Evolutionary conservation across 805 yeast species (phyloP).

Genomic region (Lachancea mirantina): DNA sequence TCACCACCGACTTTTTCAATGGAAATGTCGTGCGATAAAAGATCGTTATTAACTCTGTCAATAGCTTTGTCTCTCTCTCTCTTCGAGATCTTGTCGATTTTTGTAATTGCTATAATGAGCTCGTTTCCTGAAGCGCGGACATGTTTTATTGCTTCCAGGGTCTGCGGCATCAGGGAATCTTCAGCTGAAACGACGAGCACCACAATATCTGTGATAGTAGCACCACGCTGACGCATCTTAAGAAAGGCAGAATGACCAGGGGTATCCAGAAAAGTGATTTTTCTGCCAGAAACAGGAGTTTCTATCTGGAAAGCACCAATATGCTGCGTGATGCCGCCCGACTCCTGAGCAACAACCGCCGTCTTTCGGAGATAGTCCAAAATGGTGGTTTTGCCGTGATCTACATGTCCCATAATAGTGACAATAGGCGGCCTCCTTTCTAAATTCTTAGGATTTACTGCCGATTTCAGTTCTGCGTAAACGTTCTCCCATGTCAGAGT

Average conservation of each 20-base stretch:
- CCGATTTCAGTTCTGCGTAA: constrained; percentile 52
- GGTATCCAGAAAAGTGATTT: constrained; percentile 87
- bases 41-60: constrained; percentile 69
- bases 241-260: constrained; percentile 98
- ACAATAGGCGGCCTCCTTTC: constrained; percentile 86
- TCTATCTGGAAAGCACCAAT: constrained; percentile 92
- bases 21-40: constrained; percentile 69
- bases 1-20: constrained; percentile 95
- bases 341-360: constrained; percentile 74
- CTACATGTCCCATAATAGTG: constrained; percentile 98
- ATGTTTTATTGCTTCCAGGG: constrained; percentile 90
- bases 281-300: constrained; percentile 66
- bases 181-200: constrained; percentile 93
- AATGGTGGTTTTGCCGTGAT: constrained; percentile 95
- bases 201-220: constrained; percentile 86
- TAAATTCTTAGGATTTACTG: constrained; percentile 40
- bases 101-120: constrained; percentile 85
- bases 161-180: constrained; percentile 97
- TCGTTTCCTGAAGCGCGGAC: constrained; percentile 49
- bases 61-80: constrained; percentile 49
- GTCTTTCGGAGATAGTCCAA: constrained; percentile 82
- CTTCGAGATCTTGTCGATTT: constrained; percentile 63
- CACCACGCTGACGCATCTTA: constrained; percentile 95
- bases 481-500: constrained; percentile 49
- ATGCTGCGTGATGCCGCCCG: constrained; percentile 96